Conservation (phyloP, 139 green algal species). For the Micromonas commoda region DNA sequence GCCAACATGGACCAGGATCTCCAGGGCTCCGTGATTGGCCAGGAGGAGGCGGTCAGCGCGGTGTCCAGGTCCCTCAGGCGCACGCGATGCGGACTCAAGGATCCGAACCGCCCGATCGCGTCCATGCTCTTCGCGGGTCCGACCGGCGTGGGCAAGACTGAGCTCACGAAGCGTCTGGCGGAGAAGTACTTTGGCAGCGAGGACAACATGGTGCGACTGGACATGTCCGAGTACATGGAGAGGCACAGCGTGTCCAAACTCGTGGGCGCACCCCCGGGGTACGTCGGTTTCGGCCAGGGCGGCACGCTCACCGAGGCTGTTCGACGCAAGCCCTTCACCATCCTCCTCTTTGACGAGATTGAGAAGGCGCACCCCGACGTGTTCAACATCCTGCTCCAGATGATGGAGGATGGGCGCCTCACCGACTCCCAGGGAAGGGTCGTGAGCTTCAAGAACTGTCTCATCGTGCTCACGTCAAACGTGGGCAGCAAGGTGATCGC, state of each 20-base stretch:
- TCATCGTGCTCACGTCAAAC: conserved; percentile 77
- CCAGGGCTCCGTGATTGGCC: conserved; percentile 57
- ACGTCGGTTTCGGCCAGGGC: conserved; percentile 67
- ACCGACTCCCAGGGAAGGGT: conserved; percentile 73
- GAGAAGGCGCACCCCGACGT: conserved; percentile 99
- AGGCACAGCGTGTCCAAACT: conserved; percentile 73
- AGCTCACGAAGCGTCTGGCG: conserved; percentile 47
- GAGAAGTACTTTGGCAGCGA: conserved; percentile 46
- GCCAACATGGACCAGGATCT: conserved; percentile 49
- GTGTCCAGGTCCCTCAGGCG: conserved; percentile 52
- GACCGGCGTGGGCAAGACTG: conserved; percentile 79
- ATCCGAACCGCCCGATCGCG: conserved; percentile 59
- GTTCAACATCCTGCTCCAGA: conserved; percentile 95
- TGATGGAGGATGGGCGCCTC: conserved; percentile 90
- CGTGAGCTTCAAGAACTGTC: conserved; percentile 70
- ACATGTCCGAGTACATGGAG: conserved; percentile 74
- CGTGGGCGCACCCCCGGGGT: conserved; percentile 61
- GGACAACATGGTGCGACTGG: conserved; percentile 53
- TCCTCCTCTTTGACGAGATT: conserved; percentile 96
- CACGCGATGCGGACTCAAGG: conserved; percentile 50
- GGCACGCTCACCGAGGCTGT: conserved; percentile 74
- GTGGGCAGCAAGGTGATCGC: conserved; percentile 56
- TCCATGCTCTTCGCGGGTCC: conserved; percentile 67
- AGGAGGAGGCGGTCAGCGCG: conserved; percentile 57
- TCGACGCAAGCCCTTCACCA: conserved; percentile 63